These are phyloP conservation scores for Escovopsis sp. DNA, from an alignment of 2,329 filamentous ascomycete genomes.

Conservation along the genomic window DNA sequence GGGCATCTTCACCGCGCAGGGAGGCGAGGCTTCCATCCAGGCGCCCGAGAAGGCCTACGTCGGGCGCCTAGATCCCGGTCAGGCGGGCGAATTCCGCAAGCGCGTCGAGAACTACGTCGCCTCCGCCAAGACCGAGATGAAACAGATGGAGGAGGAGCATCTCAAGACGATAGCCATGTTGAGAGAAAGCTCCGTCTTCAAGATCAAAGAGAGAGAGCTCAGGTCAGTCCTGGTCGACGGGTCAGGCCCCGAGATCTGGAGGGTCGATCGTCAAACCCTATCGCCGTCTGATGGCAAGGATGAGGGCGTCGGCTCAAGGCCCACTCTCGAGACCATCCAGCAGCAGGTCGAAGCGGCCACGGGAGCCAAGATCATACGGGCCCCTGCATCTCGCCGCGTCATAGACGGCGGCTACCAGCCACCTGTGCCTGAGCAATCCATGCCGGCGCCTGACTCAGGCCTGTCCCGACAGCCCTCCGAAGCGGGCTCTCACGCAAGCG, in stretches of 20 bases:
- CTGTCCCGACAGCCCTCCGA: constrained; percentile 41
- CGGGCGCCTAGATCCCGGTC: constrained; percentile 51
- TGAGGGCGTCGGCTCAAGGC: constrained; percentile 20
- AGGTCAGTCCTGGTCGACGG: constrained; percentile 46
- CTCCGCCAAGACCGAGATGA: constrained; percentile 66
- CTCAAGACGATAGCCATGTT: constrained; percentile 60
- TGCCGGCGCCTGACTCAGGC: constrained; percentile 9
- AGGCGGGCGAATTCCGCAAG: constrained; percentile 72
- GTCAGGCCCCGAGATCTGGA: constrained; percentile 45
- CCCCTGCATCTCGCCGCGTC: constrained; percentile 53
- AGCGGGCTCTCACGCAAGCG: constrained; percentile 40
- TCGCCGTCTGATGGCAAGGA: constrained; percentile 33
- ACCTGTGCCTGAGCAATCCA: constrained; percentile 29
- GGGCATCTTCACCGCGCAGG: constrained; percentile 62
- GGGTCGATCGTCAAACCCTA: constrained; percentile 42
- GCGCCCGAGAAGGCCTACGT: constrained; percentile 44
- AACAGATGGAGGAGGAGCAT: constrained; percentile 69
- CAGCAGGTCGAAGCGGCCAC: constrained; percentile 57
- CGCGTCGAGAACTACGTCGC: constrained; percentile 59
- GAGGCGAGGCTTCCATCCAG: constrained; percentile 30
- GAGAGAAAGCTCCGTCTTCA: constrained; percentile 54
- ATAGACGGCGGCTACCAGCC: constrained; percentile 67
- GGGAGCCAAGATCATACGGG: constrained; percentile 49
- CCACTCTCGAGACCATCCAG: constrained; percentile 58
- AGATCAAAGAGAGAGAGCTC: constrained; percentile 62